These are phyloP conservation scores for Chondrostereum purpureum DNA, from an alignment of 1,284 basidiomycete species.

Conservation along the genomic window DNA sequence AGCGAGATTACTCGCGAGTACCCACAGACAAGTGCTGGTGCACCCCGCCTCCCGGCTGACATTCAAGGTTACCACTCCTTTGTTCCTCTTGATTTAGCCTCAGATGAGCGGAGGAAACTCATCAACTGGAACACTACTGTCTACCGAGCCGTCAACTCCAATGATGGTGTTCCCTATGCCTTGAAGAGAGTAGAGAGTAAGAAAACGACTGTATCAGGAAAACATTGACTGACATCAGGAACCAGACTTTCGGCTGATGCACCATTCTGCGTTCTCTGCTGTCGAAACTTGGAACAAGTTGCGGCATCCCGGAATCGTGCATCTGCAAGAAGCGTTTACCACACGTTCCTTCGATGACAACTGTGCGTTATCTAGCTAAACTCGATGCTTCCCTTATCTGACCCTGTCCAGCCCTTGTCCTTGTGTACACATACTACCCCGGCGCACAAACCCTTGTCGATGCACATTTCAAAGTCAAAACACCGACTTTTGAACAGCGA, in stretches of 20 bases:
- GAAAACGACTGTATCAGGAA: too few relatives aligned
- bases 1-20: conserved; percentile 63
- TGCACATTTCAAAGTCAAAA: conserved; percentile 41
- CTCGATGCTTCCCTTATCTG: not conserved
- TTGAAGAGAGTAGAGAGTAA: conserved; percentile 78
- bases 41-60: conserved; percentile 73
- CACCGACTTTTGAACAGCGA: conserved; percentile 26
- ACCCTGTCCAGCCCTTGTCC: conserved; percentile 67
- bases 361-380: conserved; percentile 50
- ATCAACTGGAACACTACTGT: conserved; percentile 74
- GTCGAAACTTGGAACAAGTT: conserved; percentile 89
- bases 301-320: conserved; percentile 83
- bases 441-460: conserved; percentile 82
- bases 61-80: conserved; percentile 90
- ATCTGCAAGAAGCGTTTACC: conserved; percentile 91
- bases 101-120: conserved; percentile 57
- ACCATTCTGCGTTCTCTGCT: conserved; percentile 75
- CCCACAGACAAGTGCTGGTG: conserved; percentile 32
- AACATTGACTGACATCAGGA: too few relatives aligned
- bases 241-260: conserved; percentile 77
- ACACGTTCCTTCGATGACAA: conserved; percentile 90
- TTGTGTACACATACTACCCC: conserved; percentile 90
- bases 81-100: conserved; percentile 63
- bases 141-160: conserved; percentile 76
- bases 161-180: conserved; percentile 76